phyloP scores from a whole-genome alignment of 1,284 basidiomycete genomes.

The Fomes fomentarius region DNA sequence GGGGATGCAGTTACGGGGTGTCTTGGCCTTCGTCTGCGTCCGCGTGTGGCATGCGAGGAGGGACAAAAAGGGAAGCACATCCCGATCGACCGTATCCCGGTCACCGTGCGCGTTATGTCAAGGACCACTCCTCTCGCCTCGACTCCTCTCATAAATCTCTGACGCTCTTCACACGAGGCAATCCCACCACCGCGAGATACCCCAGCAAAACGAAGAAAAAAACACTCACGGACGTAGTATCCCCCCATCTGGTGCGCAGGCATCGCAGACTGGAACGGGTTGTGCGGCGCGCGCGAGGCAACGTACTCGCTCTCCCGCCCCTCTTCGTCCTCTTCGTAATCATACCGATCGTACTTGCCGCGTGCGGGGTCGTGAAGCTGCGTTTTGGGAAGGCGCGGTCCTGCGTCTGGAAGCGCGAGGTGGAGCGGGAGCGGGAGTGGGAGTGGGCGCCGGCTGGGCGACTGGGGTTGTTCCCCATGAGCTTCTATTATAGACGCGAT shows the following conservation, averaged over 20 bases:
- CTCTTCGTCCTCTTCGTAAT: constrained; percentile 1
- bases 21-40: too few relatives aligned
- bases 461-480: constrained; percentile 24
- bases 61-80: too few relatives aligned
- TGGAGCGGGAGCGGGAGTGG: constrained; percentile 1
- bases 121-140: too few relatives aligned
- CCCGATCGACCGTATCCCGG: too few relatives aligned
- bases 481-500: constrained; percentile 8
- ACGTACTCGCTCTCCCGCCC: neutral
- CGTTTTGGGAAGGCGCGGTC: constrained; percentile 10
- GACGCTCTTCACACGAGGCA: too few relatives aligned
- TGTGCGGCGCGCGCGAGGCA: neutral
- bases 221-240: constrained; percentile 1
- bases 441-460: constrained; percentile 8
- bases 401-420: constrained; percentile 7
- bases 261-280: neutral
- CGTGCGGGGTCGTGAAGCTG: constrained; percentile 6
- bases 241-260: neutral
- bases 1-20: too few relatives aligned
- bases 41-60: too few relatives aligned
- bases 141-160: too few relatives aligned
- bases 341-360: constrained; percentile 7
- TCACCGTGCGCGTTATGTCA: too few relatives aligned
- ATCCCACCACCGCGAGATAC: too few relatives aligned
- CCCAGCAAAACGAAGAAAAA: too few relatives aligned